Evolutionary conservation across 139 green algal species (phyloP).

Genomic region (Desmodesmus armatus): DNA sequence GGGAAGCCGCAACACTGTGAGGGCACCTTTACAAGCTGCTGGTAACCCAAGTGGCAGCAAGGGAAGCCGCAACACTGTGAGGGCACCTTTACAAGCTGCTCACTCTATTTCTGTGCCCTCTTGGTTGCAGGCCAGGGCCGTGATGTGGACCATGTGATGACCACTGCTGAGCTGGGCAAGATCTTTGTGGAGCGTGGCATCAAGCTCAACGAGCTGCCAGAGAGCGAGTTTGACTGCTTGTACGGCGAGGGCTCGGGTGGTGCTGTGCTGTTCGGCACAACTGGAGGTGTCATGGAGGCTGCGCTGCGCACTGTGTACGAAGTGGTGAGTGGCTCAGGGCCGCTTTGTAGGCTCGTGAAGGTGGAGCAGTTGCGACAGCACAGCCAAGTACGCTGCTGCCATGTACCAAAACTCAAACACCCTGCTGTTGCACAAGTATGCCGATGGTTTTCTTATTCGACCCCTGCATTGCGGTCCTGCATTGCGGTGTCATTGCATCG

Average conservation of each 20-base stretch:
- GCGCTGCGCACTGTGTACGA: constrained; percentile 74
- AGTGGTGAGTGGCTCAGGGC: constrained; percentile 20
- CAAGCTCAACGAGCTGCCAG: constrained; percentile 59
- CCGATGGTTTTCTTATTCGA: not conserved
- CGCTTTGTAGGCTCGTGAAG: not conserved
- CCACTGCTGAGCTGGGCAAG: constrained; percentile 70
- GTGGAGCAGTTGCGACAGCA: not conserved
- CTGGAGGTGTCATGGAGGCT: constrained; percentile 82
- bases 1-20: too few species aligned
- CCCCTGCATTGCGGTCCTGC: not conserved
- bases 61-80: too few species aligned
- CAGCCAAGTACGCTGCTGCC: not conserved
- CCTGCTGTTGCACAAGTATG: too few species aligned
- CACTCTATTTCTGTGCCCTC: too few species aligned
- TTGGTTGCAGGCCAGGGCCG: constrained; percentile 35
- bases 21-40: too few species aligned
- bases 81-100: too few species aligned
- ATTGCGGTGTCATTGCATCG: not conserved
- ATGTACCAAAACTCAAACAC: not conserved
- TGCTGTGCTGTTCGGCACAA: constrained; percentile 74
- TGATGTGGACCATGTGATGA: constrained; percentile 82
- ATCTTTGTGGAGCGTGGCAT: constrained; percentile 68
- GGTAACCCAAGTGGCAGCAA: too few species aligned
- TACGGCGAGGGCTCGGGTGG: constrained; percentile 66
- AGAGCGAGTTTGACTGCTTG: constrained; percentile 64